These are phyloP conservation scores for Aspergillus quadricinctus DNA, from an alignment of 2,329 filamentous ascomycete genomes.

Conservation along the genomic window DNA sequence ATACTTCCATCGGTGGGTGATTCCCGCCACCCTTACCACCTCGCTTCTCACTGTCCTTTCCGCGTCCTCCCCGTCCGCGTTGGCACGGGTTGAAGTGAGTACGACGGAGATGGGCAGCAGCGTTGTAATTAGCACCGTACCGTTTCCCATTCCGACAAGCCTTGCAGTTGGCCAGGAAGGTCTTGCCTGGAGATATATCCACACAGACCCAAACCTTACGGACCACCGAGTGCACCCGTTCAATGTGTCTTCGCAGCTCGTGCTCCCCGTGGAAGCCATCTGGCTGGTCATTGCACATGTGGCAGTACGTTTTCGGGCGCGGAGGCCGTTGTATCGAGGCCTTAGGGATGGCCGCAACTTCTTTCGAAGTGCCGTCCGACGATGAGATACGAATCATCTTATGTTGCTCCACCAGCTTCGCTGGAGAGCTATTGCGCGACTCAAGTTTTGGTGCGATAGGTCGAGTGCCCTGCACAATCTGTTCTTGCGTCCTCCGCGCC, in stretches of 20 bases:
- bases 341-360: conserved; percentile 53
- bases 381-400: conserved; percentile 51
- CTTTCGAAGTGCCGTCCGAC: conserved; percentile 51
- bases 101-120: conserved; percentile 81
- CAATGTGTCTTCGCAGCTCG: conserved; percentile 67
- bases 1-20: conserved; percentile 55
- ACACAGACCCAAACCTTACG: conserved; percentile 62
- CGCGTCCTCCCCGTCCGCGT: conserved; percentile 50
- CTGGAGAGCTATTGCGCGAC: conserved; percentile 26
- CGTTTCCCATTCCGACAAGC: conserved; percentile 70
- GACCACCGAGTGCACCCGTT: conserved; percentile 60
- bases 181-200: conserved; percentile 54
- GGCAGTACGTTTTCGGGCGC: conserved; percentile 68
- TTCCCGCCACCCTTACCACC: conserved; percentile 61
- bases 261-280: conserved; percentile 83
- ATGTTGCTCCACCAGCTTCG: conserved; percentile 35
- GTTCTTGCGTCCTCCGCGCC: conserved; percentile 45
- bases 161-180: conserved; percentile 76
- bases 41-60: conserved; percentile 56
- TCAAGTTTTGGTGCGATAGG: conserved; percentile 49
- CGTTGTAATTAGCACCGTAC: conserved; percentile 93
- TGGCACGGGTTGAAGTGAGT: conserved; percentile 77
- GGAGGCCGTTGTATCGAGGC: conserved; percentile 60
- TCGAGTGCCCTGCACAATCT: conserved; percentile 45
- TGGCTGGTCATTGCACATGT: conserved; percentile 65